Conservation (phyloP, 148 eudicot species). For the Vaccinium darrowii region DNA sequence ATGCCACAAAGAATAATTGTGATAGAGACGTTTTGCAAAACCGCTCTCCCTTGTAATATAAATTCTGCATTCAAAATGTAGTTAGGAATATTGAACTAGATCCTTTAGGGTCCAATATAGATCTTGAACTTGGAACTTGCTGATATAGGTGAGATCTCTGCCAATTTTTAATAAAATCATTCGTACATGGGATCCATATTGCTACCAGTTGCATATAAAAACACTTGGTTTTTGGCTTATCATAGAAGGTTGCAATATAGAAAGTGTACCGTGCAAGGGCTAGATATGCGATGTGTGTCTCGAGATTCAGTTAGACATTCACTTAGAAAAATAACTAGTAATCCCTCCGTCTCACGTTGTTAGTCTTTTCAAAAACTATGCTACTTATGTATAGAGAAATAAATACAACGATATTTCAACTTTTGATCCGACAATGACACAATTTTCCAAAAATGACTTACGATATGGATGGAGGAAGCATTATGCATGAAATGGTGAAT, state of each 20-base stretch:
- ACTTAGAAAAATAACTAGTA: neutral
- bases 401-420: neutral
- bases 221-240: neutral
- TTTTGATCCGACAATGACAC: too few species aligned
- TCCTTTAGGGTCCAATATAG: neutral
- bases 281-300: neutral
- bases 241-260: neutral
- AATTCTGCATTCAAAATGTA: neutral
- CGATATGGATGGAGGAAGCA: too few species aligned
- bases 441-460: too few species aligned
- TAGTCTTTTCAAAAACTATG: neutral
- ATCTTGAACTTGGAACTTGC: neutral
- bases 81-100: neutral
- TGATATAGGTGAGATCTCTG: neutral
- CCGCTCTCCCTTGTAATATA: too few species aligned
- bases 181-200: neutral
- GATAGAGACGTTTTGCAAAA: too few species aligned
- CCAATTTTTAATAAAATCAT: neutral
- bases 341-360: neutral
- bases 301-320: neutral
- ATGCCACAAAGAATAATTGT: too few species aligned
- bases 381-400: neutral
- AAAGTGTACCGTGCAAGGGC: neutral
- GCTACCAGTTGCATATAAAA: neutral
- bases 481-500: too few species aligned